A percentile compares a stretch with the other conserved stretches of the same genome.
These are phyloP conservation scores for Aspergillus luchuensis DNA, from an alignment of 2,329 filamentous ascomycete genomes.

Conservation along the genomic window DNA sequence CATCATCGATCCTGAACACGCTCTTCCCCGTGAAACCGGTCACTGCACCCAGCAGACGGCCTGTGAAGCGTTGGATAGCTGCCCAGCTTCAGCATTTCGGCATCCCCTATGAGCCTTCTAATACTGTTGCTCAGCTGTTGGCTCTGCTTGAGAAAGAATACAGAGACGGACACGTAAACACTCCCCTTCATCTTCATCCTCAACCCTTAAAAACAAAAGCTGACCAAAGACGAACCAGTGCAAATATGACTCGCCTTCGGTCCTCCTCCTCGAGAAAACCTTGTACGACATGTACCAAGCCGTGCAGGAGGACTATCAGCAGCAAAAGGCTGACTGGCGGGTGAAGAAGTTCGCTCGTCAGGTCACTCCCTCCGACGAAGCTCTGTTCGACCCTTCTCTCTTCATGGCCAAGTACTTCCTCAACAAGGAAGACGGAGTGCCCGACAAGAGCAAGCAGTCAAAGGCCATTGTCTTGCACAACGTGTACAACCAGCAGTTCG, in stretches of 20 bases:
- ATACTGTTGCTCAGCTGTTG: background rate
- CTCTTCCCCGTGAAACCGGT: background rate
- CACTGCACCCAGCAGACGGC: background rate
- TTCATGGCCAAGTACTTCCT: slow-evolving; percentile 7
- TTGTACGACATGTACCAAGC: background rate
- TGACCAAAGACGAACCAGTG: background rate
- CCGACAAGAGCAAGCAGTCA: background rate
- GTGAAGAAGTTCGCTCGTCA: background rate
- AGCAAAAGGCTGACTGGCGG: background rate
- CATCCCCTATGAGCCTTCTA: background rate
- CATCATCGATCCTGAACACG: background rate
- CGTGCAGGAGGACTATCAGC: background rate
- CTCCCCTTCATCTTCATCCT: too few species aligned
- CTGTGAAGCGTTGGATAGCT: background rate
- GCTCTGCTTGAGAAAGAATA: background rate
- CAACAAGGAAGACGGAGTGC: background rate
- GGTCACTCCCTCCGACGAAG: background rate
- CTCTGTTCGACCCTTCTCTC: background rate
- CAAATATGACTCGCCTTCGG: background rate
- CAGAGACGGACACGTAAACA: background rate
- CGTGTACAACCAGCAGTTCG: background rate
- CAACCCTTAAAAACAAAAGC: too few species aligned
- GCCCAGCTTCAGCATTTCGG: background rate
- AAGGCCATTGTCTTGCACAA: background rate
- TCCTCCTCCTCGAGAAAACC: background rate